These are phyloP conservation scores for Chenopodium album DNA, from an alignment of 148 eudicot genomes.

Conservation along the genomic window DNA sequence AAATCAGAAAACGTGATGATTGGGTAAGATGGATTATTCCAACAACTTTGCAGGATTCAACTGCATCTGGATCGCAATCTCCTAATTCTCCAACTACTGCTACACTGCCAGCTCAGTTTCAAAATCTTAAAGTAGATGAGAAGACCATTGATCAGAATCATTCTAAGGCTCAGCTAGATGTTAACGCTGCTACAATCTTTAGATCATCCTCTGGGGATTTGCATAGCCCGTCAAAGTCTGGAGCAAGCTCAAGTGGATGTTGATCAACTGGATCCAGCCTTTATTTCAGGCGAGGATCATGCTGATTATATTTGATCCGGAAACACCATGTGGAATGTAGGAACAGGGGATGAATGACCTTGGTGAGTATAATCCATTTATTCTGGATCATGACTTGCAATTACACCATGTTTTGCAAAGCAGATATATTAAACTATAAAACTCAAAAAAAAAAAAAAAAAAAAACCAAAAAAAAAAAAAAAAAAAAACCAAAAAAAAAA, in stretches of 20 bases:
- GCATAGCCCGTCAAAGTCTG: constrained; percentile 26
- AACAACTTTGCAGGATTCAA: constrained; percentile 35
- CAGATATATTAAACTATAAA: constrained; percentile 3
- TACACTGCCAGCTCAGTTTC: constrained; percentile 35
- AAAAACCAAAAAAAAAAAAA: background rate
- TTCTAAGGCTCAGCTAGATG: constrained; percentile 22
- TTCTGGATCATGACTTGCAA: background rate
- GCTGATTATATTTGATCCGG: constrained; percentile 6
- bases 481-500: background rate
- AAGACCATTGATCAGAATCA: constrained; percentile 20
- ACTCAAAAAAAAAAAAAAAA: background rate
- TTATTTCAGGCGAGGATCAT: background rate
- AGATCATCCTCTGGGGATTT: constrained; percentile 43
- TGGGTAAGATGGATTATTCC: constrained; percentile 74
- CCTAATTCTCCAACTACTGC: constrained; percentile 28
- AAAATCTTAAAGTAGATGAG: constrained; percentile 46
- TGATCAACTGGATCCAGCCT: constrained; percentile 15
- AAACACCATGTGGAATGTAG: background rate
- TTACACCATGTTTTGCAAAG: constrained; percentile 18
- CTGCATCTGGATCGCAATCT: constrained; percentile 37
- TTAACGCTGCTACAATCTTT: constrained; percentile 14
- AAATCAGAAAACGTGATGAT: constrained; percentile 61
- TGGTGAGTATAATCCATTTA: constrained; percentile 24
- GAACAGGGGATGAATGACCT: constrained; percentile 15
- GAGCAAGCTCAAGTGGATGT: constrained; percentile 24